Conservation (phyloP, 2,329 filamentous ascomycete species). For the Sphaceloma murrayae region DNA sequence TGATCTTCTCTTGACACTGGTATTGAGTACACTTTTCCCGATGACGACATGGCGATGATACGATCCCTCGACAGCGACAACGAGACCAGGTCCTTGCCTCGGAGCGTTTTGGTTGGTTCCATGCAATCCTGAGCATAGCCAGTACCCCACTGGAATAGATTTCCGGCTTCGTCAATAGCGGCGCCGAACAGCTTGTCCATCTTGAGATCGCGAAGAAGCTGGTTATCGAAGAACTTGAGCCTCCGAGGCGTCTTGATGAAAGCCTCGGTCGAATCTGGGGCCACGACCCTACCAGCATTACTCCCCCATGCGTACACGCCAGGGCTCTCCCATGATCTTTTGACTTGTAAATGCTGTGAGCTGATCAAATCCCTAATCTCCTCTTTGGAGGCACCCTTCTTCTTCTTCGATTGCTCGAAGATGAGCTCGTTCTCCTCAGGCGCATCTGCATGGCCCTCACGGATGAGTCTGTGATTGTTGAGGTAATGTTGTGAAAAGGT, state of each 20-base stretch:
- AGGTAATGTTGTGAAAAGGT: conserved; percentile 37
- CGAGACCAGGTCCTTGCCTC: conserved; percentile 69
- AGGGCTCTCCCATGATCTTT: conserved; percentile 68
- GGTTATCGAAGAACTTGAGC: conserved; percentile 72
- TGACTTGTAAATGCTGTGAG: conserved; percentile 80
- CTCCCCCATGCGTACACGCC: conserved; percentile 93
- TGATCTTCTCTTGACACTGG: conserved; percentile 69
- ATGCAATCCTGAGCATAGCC: conserved; percentile 58
- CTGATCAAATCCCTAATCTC: conserved; percentile 68
- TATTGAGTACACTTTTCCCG: conserved; percentile 74
- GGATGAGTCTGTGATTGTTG: conserved; percentile 31
- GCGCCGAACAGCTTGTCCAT: conserved; percentile 72
- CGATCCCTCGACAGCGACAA: conserved; percentile 72
- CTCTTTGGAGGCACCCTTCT: conserved; percentile 50
- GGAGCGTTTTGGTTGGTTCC: conserved; percentile 61
- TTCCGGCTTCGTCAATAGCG: conserved; percentile 77
- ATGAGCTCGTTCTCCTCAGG: conserved; percentile 47
- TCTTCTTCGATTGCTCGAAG: conserved; percentile 57
- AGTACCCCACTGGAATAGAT: conserved; percentile 84
- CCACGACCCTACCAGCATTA: conserved; percentile 75
- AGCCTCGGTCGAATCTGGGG: conserved; percentile 67
- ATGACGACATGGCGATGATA: conserved; percentile 65
- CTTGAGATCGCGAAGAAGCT: conserved; percentile 78
- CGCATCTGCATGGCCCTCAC: conserved; percentile 40
- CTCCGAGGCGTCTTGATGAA: conserved; percentile 72